These are phyloP conservation scores for Aspergillus brunneoviolaceus DNA, from an alignment of 2,329 filamentous ascomycete species.

Conservation along the genomic window DNA sequence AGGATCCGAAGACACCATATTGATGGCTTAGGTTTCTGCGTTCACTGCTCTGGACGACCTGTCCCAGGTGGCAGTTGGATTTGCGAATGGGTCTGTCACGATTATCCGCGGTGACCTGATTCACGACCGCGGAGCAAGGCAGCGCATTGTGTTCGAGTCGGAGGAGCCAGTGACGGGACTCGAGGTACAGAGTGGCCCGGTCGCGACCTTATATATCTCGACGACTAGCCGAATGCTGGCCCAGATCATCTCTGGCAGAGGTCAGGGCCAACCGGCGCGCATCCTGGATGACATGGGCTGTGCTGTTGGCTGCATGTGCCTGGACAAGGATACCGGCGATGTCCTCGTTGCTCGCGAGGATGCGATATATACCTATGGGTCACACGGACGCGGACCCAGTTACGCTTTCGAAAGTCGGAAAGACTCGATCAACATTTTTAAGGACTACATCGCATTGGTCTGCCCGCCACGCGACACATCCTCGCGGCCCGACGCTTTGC, in stretches of 20 bases:
- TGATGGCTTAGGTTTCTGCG: conserved; percentile 61
- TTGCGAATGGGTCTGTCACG: conserved; percentile 91
- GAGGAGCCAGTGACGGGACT: conserved; percentile 95
- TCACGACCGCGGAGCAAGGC: conserved; percentile 89
- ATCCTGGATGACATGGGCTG: conserved; percentile 88
- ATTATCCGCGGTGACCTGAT: conserved; percentile 92
- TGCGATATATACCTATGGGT: conserved; percentile 89
- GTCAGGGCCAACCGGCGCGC: conserved; percentile 83
- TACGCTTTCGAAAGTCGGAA: conserved; percentile 92
- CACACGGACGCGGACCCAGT: conserved; percentile 80
- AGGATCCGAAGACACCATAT: neutral
- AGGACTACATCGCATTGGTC: conserved; percentile 83
- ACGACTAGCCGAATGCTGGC: conserved; percentile 87
- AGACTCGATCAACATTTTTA: conserved; percentile 73
- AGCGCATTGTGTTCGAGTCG: conserved; percentile 92
- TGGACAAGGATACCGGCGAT: conserved; percentile 75
- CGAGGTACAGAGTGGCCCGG: conserved; percentile 65
- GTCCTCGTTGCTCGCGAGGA: conserved; percentile 92
- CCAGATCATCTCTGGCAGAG: conserved; percentile 80
- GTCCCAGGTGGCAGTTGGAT: conserved; percentile 89
- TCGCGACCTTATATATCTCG: conserved; percentile 83
- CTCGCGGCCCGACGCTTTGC: conserved; percentile 60
- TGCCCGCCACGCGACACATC: conserved; percentile 68
- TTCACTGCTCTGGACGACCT: conserved; percentile 86
- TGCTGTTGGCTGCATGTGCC: conserved; percentile 90